Percentiles rank a stretch among this genome's conserved stretches.
Evolutionary conservation across 306 rosid species (phyloP).

Genomic region (Corylus heterophylla): DNA sequence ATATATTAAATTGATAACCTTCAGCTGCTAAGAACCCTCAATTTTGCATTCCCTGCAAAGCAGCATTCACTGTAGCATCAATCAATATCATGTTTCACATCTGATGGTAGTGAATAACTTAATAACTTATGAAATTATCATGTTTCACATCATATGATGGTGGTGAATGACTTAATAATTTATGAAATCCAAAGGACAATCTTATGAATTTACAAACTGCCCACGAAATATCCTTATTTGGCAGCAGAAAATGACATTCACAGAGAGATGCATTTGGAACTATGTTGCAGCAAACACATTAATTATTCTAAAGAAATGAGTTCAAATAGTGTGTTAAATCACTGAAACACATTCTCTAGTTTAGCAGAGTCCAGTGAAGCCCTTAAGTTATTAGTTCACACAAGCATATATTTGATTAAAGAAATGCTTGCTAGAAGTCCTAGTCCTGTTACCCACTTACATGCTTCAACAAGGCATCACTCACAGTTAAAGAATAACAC

Average conservation of each 20-base stretch:
- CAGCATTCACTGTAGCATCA: not conserved
- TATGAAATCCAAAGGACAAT: not conserved
- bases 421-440: not conserved
- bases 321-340: not conserved
- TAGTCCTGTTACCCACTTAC: not conserved
- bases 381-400: not conserved
- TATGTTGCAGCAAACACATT: not conserved
- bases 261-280: not conserved
- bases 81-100: not conserved
- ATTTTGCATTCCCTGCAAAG: not conserved
- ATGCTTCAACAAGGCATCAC: not conserved
- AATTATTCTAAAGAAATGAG: not conserved
- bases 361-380: not conserved
- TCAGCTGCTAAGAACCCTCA: not conserved
- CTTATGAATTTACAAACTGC: not conserved
- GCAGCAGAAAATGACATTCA: not conserved
- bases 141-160: too few species aligned
- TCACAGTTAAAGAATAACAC: not conserved
- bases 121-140: not conserved
- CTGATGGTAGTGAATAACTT: not conserved
- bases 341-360: not conserved
- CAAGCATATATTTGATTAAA: not conserved
- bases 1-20: not conserved
- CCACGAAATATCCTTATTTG: not conserved
- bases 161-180: not conserved